A percentile compares a stretch with the other conserved stretches of the same genome.
Evolutionary conservation across 805 yeast genomes (phyloP).

Genomic region (Suhomyces sp.): DNA sequence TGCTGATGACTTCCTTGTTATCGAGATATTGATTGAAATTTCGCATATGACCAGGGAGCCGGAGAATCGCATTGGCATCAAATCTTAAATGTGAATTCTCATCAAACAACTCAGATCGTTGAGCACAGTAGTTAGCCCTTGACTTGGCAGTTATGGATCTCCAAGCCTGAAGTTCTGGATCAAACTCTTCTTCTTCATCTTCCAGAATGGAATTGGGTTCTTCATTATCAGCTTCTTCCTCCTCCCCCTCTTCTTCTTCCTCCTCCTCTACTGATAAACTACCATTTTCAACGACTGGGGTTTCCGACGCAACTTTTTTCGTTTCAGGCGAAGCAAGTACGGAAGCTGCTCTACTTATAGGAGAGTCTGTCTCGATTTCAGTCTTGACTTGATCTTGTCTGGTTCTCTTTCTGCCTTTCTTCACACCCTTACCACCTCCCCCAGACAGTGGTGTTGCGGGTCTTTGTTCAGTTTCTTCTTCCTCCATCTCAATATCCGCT

Average conservation of each 20-base stretch:
- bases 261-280: slow-evolving; percentile 20
- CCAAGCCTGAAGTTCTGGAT: slow-evolving; percentile 81
- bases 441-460: slow-evolving; percentile 19
- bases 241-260: slow-evolving; percentile 34
- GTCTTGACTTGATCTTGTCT: slow-evolving; percentile 33
- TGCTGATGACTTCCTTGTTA: slow-evolving; percentile 38
- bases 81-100: slow-evolving; percentile 55
- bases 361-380: slow-evolving; percentile 22
- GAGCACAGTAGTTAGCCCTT: slow-evolving; percentile 69
- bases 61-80: slow-evolving; percentile 65
- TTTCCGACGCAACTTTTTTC: slow-evolving; percentile 6
- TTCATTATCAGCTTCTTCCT: slow-evolving; percentile 19
- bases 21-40: slow-evolving; percentile 48
- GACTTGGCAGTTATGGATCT: slow-evolving; percentile 75
- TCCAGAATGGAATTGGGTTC: slow-evolving; percentile 35
- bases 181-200: slow-evolving; percentile 58
- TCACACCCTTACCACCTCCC: slow-evolving; percentile 35
- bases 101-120: slow-evolving; percentile 63
- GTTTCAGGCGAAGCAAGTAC: slow-evolving; percentile 13
- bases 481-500: slow-evolving; percentile 67
- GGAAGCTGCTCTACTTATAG: slow-evolving; percentile 8
- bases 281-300: slow-evolving; percentile 22
- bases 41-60: slow-evolving; percentile 68
- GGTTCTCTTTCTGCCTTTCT: slow-evolving; percentile 41
- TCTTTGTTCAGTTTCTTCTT: slow-evolving; percentile 33